Evolutionary conservation across 163 green algal genomes (phyloP).

Genomic region (Scenedesmus sp.): DNA sequence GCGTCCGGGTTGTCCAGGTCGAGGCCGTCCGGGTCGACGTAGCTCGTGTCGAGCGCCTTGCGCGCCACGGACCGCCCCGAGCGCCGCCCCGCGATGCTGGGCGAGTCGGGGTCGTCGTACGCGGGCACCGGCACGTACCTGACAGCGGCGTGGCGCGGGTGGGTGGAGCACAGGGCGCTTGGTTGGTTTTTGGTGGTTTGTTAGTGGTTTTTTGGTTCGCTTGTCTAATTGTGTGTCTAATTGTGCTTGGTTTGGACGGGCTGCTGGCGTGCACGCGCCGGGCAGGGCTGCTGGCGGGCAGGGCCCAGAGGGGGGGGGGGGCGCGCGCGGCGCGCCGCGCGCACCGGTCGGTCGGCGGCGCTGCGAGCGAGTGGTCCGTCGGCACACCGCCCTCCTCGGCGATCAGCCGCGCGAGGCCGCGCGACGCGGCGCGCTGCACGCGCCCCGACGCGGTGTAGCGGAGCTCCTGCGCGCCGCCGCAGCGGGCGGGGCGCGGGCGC

Average conservation of each 20-base stretch:
- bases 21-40: constrained; percentile 23
- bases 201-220: too few species aligned
- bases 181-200: too few species aligned
- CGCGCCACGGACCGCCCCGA: constrained; percentile 3
- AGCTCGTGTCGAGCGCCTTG: constrained; percentile 3
- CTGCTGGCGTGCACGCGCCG: too few species aligned
- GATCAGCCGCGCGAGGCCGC: constrained; percentile 30
- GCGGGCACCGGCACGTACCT: too few species aligned
- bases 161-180: too few species aligned
- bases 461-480: too few species aligned
- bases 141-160: not conserved
- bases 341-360: constrained; percentile 9
- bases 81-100: constrained; percentile 6
- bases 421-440: constrained; percentile 24
- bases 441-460: constrained; percentile 32
- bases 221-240: too few species aligned
- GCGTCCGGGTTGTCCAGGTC: constrained; percentile 29
- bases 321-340: too few species aligned
- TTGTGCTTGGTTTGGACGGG: too few species aligned
- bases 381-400: constrained; percentile 37
- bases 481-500: too few species aligned
- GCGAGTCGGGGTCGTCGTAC: constrained; percentile 10
- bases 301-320: too few species aligned
- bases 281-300: too few species aligned
- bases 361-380: constrained; percentile 27